Evolutionary conservation across 2,329 filamentous ascomycete genomes (phyloP), one percentile per base, ranked within the genome.

Genomic region (Aspergillus ruber): DNA sequence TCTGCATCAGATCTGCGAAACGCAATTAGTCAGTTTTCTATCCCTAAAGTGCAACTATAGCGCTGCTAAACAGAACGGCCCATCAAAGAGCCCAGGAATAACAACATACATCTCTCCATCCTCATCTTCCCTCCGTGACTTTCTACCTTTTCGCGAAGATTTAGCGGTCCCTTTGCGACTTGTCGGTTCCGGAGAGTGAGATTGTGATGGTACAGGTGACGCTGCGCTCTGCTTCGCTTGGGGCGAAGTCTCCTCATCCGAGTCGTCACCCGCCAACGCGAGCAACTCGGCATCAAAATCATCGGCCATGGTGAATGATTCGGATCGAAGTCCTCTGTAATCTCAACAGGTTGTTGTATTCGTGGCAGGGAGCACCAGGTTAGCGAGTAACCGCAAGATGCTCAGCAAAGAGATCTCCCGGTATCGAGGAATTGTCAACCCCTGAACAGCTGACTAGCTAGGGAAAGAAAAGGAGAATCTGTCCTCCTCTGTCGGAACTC

Each of bases 221-320:
- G 59, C 71, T 70, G 59, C 74, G 74, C 69, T 74, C 73, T 62
- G 74, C 80, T 80, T 61, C 78, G 80, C 49, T 69, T 63, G 69
- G 45, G 77, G 74, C 51, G 81, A 66, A 47, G 70, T 65, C 56
- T 79, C 77, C 52, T 78, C 75, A 53, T 77, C 75, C 44, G 74
- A 76, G 50, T 73, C 72, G 59, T 76, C 85, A 57, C 88, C 93
- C 46, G 90, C 93, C 56, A 97, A 83, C 63, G 88, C 90, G 55
- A 97, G 85, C 56, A 97, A 84, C 74, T 96, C 91, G 60, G 91
- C 90, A 66, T 97, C 91, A 57, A 96, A 80, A 64, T 91, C 66
- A 49, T 68, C 88, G 48, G 88, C 86, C 90, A 95, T 95, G 61
- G 55, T 78, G 55, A 62, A 58, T 58, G 25, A 29, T 49, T 48